Percentiles rank a stretch among this genome's conserved stretches.
Conservation (phyloP, 78 protist species). For the Capsaspora owczarzaki region DNA sequence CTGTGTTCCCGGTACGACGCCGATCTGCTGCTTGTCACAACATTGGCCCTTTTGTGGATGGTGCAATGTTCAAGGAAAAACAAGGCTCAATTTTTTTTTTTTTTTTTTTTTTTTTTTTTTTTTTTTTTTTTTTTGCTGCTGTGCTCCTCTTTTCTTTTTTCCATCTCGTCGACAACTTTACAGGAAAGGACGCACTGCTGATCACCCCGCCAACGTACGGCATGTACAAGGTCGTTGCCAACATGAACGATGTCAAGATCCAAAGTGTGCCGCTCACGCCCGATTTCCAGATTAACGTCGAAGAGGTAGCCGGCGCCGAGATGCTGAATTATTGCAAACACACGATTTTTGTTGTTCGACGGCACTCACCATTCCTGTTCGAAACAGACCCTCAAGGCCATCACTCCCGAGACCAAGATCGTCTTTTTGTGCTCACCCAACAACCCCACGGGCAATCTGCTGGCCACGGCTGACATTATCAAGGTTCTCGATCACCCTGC, state of each 20-base stretch:
- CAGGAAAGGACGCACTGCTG: constrained; percentile 16
- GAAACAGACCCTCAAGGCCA: too few species aligned
- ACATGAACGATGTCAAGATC: constrained; percentile 35
- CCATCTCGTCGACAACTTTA: too few species aligned
- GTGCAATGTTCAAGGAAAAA: too few species aligned
- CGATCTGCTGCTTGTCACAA: too few species aligned
- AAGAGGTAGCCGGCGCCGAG: constrained; percentile 4
- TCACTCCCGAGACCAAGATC: constrained; percentile 1
- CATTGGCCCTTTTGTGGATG: too few species aligned
- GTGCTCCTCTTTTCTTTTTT: background rate
- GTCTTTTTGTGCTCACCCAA: constrained; percentile 37
- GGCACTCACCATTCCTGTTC: too few species aligned
- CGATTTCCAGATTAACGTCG: constrained; percentile 9
- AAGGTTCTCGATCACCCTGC: background rate
- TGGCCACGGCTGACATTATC: background rate
- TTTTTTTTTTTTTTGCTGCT: too few species aligned
- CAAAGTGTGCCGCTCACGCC: constrained; percentile 22
- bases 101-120: too few species aligned
- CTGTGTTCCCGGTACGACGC: constrained; percentile 37
- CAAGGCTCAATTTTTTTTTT: background rate
- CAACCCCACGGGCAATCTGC: constrained; percentile 29
- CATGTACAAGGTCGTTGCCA: constrained; percentile 53
- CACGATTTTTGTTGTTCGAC: too few species aligned
- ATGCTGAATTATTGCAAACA: too few species aligned
- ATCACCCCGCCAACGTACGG: constrained; percentile 52